Conservation (phyloP, 345 rosid species). For the Murraya koenigii region DNA sequence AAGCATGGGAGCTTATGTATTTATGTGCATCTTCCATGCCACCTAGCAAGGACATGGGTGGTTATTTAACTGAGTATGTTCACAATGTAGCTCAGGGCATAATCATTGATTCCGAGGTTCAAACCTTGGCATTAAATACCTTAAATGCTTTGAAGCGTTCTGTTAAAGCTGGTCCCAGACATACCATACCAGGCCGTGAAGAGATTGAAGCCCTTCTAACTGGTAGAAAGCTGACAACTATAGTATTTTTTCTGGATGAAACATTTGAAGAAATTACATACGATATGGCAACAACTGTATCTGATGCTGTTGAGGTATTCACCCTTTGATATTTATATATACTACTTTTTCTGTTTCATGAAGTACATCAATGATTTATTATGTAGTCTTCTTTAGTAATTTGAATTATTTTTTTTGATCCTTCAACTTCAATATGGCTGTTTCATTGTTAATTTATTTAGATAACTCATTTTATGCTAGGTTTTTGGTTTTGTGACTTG, state of each 20-base stretch:
- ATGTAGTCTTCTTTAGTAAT: not conserved
- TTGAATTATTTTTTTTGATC: not conserved
- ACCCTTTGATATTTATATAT: not conserved
- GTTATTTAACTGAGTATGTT: constrained; percentile 85
- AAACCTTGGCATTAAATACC: constrained; percentile 72
- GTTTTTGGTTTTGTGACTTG: not conserved
- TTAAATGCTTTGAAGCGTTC: constrained; percentile 87
- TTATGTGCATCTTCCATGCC: constrained; percentile 97
- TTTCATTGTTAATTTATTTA: not conserved
- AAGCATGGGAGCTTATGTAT: constrained; percentile 96
- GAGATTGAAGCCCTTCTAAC: constrained; percentile 94
- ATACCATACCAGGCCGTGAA: constrained; percentile 85
- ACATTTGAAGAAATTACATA: constrained; percentile 96
- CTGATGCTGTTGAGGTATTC: constrained; percentile 97
- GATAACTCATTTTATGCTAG: not conserved
- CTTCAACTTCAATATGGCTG: not conserved
- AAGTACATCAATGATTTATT: not conserved
- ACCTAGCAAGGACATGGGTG: constrained; percentile 96
- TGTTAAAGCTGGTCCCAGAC: constrained; percentile 93
- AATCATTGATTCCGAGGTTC: constrained; percentile 69
- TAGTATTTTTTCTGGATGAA: constrained; percentile 93
- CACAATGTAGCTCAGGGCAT: constrained; percentile 76
- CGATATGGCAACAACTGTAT: constrained; percentile 93
- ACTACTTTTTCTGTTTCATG: not conserved
- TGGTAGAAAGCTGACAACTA: constrained; percentile 83